Conservation (phyloP, 257 asterid genomes). For the Anisodus acutangulus region DNA sequence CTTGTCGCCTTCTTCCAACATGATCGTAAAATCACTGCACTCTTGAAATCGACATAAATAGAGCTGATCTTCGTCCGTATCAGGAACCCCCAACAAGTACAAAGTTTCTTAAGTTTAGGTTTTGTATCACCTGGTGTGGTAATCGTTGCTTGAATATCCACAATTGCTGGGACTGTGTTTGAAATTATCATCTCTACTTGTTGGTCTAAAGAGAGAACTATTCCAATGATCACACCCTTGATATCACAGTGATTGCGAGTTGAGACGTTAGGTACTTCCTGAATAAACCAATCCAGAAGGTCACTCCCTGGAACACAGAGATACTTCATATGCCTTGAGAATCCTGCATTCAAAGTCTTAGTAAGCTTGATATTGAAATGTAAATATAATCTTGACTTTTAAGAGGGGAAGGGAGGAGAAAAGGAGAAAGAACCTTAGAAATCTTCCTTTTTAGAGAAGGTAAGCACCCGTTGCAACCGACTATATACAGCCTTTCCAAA, state of each 20-base stretch:
- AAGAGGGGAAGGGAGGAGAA: not conserved
- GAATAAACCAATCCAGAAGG: constrained; percentile 42
- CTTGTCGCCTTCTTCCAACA: constrained; percentile 39
- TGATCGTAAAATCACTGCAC: constrained; percentile 23
- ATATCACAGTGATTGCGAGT: constrained; percentile 31
- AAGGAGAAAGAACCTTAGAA: constrained; percentile 38
- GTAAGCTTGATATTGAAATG: not conserved
- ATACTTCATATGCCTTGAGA: constrained; percentile 33
- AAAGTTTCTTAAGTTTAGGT: constrained; percentile 14
- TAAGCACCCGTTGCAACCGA: constrained; percentile 14
- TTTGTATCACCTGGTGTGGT: constrained; percentile 31
- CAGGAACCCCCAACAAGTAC: constrained; percentile 34
- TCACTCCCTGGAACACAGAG: constrained; percentile 41
- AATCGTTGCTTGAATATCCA: constrained; percentile 37
- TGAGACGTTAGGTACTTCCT: constrained; percentile 32
- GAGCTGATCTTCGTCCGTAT: constrained; percentile 42
- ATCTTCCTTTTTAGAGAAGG: constrained; percentile 6
- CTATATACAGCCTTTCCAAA: constrained; percentile 38
- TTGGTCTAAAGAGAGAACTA: constrained; percentile 31
- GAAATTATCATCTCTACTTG: constrained; percentile 28
- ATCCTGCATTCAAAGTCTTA: constrained; percentile 33
- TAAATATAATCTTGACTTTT: not conserved
- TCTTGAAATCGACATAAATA: constrained; percentile 40
- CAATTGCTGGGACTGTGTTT: constrained; percentile 34
- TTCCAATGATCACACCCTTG: constrained; percentile 37